Base-by-base conservation (phyloP, 106 monocot species). In the Dendrobium officinale region DNA sequence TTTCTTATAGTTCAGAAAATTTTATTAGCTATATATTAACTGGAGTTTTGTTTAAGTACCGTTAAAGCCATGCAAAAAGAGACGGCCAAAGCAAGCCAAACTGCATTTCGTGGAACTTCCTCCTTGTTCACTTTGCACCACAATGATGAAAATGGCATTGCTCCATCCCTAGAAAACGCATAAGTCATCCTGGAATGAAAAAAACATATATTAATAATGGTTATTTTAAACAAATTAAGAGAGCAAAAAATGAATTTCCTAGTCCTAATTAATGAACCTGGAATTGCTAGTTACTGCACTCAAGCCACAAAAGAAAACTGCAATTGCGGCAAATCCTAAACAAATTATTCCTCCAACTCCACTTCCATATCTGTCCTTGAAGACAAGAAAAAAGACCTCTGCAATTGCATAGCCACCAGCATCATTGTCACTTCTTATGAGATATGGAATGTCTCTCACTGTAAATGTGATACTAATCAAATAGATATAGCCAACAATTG, bases 131-230 rank as follows among this genome's bases (percentile, higher is more conserved):
- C 92, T 86, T 82, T 90, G 75, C 90, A 88, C 95, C 92, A 95
- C 4, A 90, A 20, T 15, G 90, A 84, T 18, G 95, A 95, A 15
- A 95, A 56, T 19, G 92, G 95, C 90, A 95, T 90, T 27, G 92
- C 95, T 82, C 92, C 90, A 77, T 95, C 95, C 82, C 95, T 92
- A 51, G 92, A 89, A 79, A 92, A 95, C 72, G 95, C 95, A 80
- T 92, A 95, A 2, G 82, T 87, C 87, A 85, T 92, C 85, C 92
- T 95, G 85, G 74, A 84, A 81, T 37, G 37, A 3, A 37, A 3
- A 37, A 37, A 37, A 37, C 37, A 37, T 37, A 37, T 3, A 37
- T 37, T 37, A 37, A 37, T 37, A 37, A 37, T 37, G 2, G 37
- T 37, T 37, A 37, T 0, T 37, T 37, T 37, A 37, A 37, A 37